Percentiles rank a stretch among this genome's conserved stretches.
These are phyloP conservation scores for Penicillium chermesinum DNA, from an alignment of 495 filamentous ascomycete species.

Conservation along the genomic window DNA sequence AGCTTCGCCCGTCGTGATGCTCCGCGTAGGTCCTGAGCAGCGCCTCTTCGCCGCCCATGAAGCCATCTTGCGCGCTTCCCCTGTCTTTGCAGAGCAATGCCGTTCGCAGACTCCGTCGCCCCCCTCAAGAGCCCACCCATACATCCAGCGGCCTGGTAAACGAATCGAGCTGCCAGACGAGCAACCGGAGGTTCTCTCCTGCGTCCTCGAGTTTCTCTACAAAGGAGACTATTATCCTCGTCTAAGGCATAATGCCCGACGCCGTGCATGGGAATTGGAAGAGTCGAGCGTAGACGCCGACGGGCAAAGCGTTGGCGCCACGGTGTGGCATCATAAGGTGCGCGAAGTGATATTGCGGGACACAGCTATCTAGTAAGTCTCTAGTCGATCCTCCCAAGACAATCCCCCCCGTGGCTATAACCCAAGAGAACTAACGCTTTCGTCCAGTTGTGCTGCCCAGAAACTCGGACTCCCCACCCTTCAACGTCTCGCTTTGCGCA, in stretches of 20 bases:
- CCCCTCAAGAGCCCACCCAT: constrained; percentile 11
- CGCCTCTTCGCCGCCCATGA: constrained; percentile 89
- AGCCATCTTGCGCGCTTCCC: constrained; percentile 70
- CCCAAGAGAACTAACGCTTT: constrained; percentile 1
- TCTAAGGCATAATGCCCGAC: constrained; percentile 62
- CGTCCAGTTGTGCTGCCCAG: constrained; percentile 67
- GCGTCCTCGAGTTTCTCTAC: constrained; percentile 87
- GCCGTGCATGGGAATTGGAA: constrained; percentile 68
- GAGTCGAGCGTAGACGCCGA: constrained; percentile 34
- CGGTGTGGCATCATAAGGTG: constrained; percentile 60
- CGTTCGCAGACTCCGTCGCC: constrained; percentile 13
- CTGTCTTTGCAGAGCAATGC: constrained; percentile 59
- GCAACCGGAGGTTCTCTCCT: constrained; percentile 84
- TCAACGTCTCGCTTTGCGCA: constrained; percentile 75
- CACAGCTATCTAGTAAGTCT: constrained; percentile 70
- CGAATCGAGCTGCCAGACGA: constrained; percentile 77
- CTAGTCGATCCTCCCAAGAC: not conserved
- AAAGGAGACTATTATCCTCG: constrained; percentile 89
- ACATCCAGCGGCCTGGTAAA: constrained; percentile 42
- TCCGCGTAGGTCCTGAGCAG: constrained; percentile 70
- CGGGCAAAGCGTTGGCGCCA: constrained; percentile 48
- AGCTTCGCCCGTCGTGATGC: constrained; percentile 70
- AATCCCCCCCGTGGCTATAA: no score
- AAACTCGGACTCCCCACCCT: constrained; percentile 76
- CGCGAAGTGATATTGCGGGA: constrained; percentile 73